A percentile compares a stretch with the other conserved stretches of the same genome.
These are phyloP conservation scores for Nemania sp. DNA, from an alignment of 2,329 filamentous ascomycete species.

Conservation along the genomic window DNA sequence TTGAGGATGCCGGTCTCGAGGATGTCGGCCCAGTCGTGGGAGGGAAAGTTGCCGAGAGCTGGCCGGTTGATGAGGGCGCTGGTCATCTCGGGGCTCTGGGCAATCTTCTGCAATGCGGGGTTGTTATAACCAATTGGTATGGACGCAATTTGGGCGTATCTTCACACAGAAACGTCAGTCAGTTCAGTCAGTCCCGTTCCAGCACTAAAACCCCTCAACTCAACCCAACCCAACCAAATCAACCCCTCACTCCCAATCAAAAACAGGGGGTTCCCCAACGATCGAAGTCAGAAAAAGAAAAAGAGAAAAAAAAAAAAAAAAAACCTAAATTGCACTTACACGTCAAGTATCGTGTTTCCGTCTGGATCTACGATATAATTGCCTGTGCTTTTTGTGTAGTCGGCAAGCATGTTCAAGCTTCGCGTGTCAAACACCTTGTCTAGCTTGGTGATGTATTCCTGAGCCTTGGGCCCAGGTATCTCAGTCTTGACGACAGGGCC, in stretches of 20 bases:
- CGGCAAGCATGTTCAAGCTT: constrained; percentile 84
- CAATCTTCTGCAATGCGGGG: constrained; percentile 75
- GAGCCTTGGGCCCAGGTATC: constrained; percentile 82
- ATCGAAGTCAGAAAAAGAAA: no score
- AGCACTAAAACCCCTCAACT: constrained; percentile 1
- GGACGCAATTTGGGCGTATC: constrained; percentile 91
- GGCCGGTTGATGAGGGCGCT: constrained; percentile 87
- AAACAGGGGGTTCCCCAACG: background rate
- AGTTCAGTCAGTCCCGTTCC: constrained; percentile 33
- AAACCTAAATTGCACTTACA: constrained; percentile 60
- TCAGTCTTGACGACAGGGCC: constrained; percentile 66
- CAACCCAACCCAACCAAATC: no score
- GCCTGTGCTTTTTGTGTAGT: constrained; percentile 79
- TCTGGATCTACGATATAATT: constrained; percentile 85
- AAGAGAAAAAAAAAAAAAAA: no score
- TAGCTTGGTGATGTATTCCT: constrained; percentile 76
- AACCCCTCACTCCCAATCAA: no score
- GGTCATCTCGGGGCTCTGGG: constrained; percentile 81
- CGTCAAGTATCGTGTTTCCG: constrained; percentile 78
- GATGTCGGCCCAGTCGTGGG: constrained; percentile 83
- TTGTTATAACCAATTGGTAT: constrained; percentile 96
- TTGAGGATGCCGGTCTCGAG: constrained; percentile 84
- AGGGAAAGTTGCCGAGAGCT: constrained; percentile 90
- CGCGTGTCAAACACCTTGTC: constrained; percentile 86
- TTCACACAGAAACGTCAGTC: constrained; percentile 51